Conservation (phyloP, 768 basidiomycete genomes). For the Lentinus brumalis region DNA sequence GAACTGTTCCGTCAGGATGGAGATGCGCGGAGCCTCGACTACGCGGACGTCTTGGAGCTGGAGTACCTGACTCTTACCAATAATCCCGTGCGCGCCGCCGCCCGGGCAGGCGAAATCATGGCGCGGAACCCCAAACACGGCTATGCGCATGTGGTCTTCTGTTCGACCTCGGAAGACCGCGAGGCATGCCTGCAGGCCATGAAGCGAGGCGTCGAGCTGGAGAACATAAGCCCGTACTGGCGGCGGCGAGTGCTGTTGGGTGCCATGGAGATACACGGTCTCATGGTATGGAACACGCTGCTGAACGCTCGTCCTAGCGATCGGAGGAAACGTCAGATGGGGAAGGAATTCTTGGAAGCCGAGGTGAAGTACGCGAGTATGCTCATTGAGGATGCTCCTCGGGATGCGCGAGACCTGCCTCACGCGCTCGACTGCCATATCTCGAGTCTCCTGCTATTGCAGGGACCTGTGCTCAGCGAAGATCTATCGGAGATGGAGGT, state of each 20-base stretch:
- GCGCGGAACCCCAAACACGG: slow-evolving; percentile 55
- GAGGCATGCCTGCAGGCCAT: too few relatives aligned
- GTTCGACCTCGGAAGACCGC: too few relatives aligned
- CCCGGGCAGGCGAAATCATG: slow-evolving; percentile 45
- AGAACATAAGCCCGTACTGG: too few relatives aligned
- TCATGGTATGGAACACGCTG: too few relatives aligned
- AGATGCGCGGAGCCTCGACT: slow-evolving; percentile 38
- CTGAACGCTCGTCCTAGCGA: too few relatives aligned
- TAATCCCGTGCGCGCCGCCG: slow-evolving; percentile 44
- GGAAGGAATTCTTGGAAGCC: slow-evolving; percentile 58
- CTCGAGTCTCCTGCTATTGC: slow-evolving; percentile 50
- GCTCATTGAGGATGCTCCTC: slow-evolving; percentile 57
- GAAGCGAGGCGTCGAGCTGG: too few relatives aligned
- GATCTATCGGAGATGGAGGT: slow-evolving; percentile 58
- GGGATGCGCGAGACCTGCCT: slow-evolving; percentile 62
- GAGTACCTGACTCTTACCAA: slow-evolving; percentile 53
- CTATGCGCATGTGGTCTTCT: slow-evolving; percentile 62
- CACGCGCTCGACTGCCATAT: slow-evolving; percentile 61
- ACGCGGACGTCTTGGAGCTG: slow-evolving; percentile 63
- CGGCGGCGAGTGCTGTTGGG: too few relatives aligned
- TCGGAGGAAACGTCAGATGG: slow-evolving; percentile 22
- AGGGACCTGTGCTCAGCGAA: slow-evolving; percentile 50
- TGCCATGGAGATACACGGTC: too few relatives aligned
- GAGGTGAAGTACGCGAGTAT: slow-evolving; percentile 61
- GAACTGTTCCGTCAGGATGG: slow-evolving; percentile 42